These are phyloP conservation scores for Lipomyces yamadae DNA, from an alignment of 805 yeast genomes.

Conservation along the genomic window DNA sequence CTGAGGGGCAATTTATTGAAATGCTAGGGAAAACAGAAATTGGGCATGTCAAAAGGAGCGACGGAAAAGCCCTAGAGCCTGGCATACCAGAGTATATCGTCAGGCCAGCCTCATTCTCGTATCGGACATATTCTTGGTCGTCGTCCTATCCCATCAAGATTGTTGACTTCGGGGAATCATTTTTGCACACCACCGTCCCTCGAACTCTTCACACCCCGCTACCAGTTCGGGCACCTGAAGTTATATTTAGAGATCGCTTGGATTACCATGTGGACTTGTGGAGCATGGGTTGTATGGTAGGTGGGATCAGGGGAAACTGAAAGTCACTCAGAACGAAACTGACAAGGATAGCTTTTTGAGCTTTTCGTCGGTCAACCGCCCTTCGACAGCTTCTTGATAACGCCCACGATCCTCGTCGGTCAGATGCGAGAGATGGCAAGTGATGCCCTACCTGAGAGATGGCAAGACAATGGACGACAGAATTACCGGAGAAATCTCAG, in stretches of 20 bases:
- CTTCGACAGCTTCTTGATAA: not conserved
- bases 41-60: not conserved
- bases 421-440: not conserved
- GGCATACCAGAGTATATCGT: not conserved
- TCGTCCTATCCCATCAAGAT: not conserved
- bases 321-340: not conserved
- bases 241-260: not conserved
- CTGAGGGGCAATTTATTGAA: not conserved
- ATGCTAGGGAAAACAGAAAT: not conserved
- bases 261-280: constrained; percentile 4
- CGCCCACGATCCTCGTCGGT: not conserved
- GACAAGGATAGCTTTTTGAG: not conserved
- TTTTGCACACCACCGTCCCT: not conserved
- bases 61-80: not conserved
- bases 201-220: not conserved
- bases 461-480: not conserved
- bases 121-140: not conserved
- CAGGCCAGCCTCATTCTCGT: not conserved
- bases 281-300: constrained; percentile 1
- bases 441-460: not conserved
- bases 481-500: not conserved
- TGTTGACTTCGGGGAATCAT: not conserved
- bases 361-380: not conserved
- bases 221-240: constrained; percentile 1
- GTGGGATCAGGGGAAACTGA: not conserved